Evolutionary conservation across 495 filamentous ascomycete species (phyloP).

Genomic region (Echria macrotheca): DNA sequence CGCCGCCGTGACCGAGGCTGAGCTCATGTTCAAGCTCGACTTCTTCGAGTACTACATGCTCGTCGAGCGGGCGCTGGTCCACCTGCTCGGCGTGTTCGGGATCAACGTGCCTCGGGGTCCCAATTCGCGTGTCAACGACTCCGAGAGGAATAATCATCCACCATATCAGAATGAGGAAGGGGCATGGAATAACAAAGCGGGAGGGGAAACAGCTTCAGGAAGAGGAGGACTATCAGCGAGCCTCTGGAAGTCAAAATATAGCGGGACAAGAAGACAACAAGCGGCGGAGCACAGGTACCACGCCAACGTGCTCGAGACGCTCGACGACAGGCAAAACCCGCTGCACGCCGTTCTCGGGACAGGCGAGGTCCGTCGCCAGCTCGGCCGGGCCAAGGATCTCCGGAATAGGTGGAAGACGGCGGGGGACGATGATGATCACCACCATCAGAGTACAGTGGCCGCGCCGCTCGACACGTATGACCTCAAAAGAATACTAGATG

Average conservation of each 20-base stretch:
- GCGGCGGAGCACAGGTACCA: conserved; percentile 52
- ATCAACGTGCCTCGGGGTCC: conserved; percentile 33
- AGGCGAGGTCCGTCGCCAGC: conserved; percentile 40
- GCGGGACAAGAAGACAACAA: neutral
- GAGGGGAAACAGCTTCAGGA: too few species aligned
- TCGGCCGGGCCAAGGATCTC: conserved; percentile 58
- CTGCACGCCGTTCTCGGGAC: conserved; percentile 46
- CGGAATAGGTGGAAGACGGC: conserved; percentile 65
- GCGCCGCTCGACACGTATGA: conserved; percentile 49
- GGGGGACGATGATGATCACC: conserved; percentile 40
- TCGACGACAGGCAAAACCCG: conserved; percentile 46
- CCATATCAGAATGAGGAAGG: too few species aligned
- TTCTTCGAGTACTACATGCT: conserved; percentile 67
- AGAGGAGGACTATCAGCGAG: neutral
- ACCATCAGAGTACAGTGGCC: conserved; percentile 24
- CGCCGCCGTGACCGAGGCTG: conserved; percentile 30
- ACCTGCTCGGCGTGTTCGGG: conserved; percentile 53
- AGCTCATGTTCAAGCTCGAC: conserved; percentile 66
- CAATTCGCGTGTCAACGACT: too few species aligned
- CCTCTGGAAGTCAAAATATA: neutral
- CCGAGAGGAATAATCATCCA: too few species aligned
- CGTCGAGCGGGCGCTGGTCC: conserved; percentile 58
- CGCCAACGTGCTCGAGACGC: conserved; percentile 55
- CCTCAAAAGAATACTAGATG: conserved; percentile 48
- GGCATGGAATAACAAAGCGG: too few species aligned